A percentile compares a stretch with the other conserved stretches of the same genome.
phyloP scores from a whole-genome alignment of 23 red algal species.

The Gracilaria gracilis region DNA sequence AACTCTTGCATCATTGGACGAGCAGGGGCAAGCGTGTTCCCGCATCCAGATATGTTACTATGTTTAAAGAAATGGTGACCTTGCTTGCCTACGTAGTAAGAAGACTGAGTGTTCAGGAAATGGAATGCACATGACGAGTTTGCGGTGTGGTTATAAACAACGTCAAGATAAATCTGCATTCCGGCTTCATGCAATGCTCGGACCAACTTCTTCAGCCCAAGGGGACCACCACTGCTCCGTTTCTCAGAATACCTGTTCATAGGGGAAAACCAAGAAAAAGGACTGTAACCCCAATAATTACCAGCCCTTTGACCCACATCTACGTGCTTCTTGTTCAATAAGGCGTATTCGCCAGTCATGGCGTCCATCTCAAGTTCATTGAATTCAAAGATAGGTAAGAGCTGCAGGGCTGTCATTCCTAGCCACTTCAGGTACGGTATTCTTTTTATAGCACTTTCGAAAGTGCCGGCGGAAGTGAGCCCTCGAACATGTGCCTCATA shows the following conservation, averaged over 20 bases:
- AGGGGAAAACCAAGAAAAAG: constrained; percentile 74
- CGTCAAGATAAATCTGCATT: constrained; percentile 80
- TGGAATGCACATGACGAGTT: constrained; percentile 68
- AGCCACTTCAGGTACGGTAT: constrained; percentile 63
- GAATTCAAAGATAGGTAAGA: constrained; percentile 71
- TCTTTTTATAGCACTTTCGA: constrained; percentile 32
- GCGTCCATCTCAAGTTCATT: constrained; percentile 50
- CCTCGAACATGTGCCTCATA: constrained; percentile 65
- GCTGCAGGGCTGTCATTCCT: constrained; percentile 63
- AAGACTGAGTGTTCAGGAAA: constrained; percentile 55
- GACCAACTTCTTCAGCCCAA: constrained; percentile 71
- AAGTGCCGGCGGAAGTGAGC: constrained; percentile 28
- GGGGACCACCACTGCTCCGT: constrained; percentile 8
- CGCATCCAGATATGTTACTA: constrained; percentile 84
- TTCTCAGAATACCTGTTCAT: constrained; percentile 70
- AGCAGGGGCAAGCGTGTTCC: constrained; percentile 79
- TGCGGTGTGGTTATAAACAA: constrained; percentile 88
- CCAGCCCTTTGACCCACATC: constrained; percentile 14
- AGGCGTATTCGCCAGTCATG: constrained; percentile 24
- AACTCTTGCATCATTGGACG: constrained; percentile 75
- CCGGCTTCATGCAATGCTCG: constrained; percentile 63
- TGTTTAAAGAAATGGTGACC: constrained; percentile 44
- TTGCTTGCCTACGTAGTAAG: constrained; percentile 58
- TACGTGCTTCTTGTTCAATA: background rate
- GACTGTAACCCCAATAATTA: constrained; percentile 86